Conservation (phyloP, 352 stramenopile species). For the Globisporangium lucens region DNA sequence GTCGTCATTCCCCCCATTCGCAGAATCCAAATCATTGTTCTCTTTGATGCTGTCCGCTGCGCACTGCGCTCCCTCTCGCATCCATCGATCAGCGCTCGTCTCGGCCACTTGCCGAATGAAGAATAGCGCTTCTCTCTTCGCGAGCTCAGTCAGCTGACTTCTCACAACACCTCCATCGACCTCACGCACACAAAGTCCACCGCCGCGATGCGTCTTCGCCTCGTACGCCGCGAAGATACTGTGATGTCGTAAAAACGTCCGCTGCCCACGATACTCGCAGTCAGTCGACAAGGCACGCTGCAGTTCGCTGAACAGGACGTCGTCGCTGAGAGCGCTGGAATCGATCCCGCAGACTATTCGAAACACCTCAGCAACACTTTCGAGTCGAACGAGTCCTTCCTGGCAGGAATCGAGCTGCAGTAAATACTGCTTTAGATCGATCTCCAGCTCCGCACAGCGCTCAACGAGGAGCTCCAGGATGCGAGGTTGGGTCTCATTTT, state of each 20-base stretch:
- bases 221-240: slow-evolving; percentile 22
- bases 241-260: slow-evolving; percentile 24
- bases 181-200: slow-evolving; percentile 10
- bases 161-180: slow-evolving; percentile 19
- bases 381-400: slow-evolving; percentile 24
- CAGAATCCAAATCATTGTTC: not conserved
- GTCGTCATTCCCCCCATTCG: not conserved
- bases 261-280: slow-evolving; percentile 17
- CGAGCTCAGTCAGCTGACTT: slow-evolving; percentile 24
- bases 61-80: slow-evolving; percentile 19
- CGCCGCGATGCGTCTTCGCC: slow-evolving; percentile 11
- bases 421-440: slow-evolving; percentile 27
- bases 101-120: slow-evolving; percentile 9
- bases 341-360: slow-evolving; percentile 24
- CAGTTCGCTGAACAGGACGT: slow-evolving; percentile 13
- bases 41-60: not conserved
- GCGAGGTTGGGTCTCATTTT: slow-evolving; percentile 4
- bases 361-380: slow-evolving; percentile 27
- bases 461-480: slow-evolving; percentile 24
- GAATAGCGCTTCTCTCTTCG: slow-evolving; percentile 1
- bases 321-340: slow-evolving; percentile 5
- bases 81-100: slow-evolving; percentile 22
- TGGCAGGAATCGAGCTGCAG: slow-evolving; percentile 25
- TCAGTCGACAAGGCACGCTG: slow-evolving; percentile 16
- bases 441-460: slow-evolving; percentile 25